Evolutionary conservation across 2,329 filamentous ascomycete genomes (phyloP).

Genomic region (Calonectria crousiana): DNA sequence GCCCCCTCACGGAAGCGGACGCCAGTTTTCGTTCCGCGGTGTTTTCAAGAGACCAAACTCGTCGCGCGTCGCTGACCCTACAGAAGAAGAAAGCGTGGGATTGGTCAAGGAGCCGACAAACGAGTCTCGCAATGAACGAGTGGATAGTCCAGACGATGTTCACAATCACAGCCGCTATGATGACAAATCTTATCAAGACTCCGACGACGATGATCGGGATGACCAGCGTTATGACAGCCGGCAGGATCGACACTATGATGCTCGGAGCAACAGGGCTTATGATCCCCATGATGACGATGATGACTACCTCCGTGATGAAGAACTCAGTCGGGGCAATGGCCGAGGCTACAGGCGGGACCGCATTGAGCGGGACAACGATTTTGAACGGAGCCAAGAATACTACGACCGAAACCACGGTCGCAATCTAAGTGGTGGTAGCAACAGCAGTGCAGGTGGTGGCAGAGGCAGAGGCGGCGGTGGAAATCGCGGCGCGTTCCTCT

Average conservation of each 20-base stretch:
- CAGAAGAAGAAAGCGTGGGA: constrained; percentile 86
- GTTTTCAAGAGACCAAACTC: constrained; percentile 70
- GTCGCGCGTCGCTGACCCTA: constrained; percentile 57
- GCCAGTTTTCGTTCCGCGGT: constrained; percentile 94
- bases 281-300: constrained; percentile 5
- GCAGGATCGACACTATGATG: neutral
- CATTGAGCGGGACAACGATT: neutral
- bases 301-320: constrained; percentile 16
- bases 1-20: constrained; percentile 71
- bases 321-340: neutral
- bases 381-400: neutral
- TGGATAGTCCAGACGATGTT: constrained; percentile 6
- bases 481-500: constrained; percentile 32
- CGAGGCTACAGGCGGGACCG: neutral
- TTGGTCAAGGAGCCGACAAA: constrained; percentile 75
- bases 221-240: neutral
- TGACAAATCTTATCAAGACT: constrained; percentile 7
- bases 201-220: neutral
- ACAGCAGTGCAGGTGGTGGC: neutral
- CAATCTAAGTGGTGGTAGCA: neutral
- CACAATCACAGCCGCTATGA: neutral
- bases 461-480: neutral
- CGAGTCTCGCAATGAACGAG: neutral
- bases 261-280: neutral
- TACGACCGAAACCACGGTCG: constrained; percentile 1